Conservation (phyloP, 73 alveolate genomes). For the Durusdinium trenchii region DNA sequence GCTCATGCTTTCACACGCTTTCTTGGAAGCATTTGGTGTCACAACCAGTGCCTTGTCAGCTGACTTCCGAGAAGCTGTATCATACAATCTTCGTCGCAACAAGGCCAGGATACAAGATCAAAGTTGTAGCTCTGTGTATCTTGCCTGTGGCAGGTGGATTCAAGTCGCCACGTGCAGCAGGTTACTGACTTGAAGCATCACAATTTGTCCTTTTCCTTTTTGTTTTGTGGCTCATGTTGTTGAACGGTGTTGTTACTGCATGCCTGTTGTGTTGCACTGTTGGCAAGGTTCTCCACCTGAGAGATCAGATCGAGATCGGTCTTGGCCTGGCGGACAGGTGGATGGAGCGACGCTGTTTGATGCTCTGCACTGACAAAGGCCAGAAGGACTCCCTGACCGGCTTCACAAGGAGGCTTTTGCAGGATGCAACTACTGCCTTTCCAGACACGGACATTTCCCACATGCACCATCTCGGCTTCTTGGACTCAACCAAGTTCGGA, state of each 20-base stretch:
- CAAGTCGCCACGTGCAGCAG: not conserved
- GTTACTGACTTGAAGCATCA: not conserved
- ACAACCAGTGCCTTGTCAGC: not conserved
- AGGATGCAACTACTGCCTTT: not conserved
- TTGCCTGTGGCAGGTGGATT: too few species aligned
- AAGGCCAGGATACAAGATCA: not conserved
- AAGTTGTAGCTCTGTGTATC: not conserved
- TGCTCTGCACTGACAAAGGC: constrained; percentile 3
- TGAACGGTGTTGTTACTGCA: not conserved
- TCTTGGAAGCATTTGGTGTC: not conserved
- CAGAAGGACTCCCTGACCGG: not conserved
- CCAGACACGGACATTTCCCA: not conserved
- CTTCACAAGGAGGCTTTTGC: not conserved
- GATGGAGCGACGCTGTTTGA: not conserved
- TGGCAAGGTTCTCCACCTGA: constrained; percentile 17
- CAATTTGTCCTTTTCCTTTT: not conserved
- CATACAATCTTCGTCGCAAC: constrained; percentile 10
- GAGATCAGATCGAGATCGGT: not conserved
- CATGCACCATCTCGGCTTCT: not conserved
- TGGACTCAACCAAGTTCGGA: not conserved
- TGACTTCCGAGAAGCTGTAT: constrained; percentile 63
- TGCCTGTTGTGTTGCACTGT: too few species aligned
- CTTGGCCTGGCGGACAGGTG: not conserved
- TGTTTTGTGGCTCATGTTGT: not conserved
- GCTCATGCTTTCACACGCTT: too few species aligned